phyloP scores from a whole-genome alignment of 2,329 filamentous ascomycete genomes.

The Aphanoascus verrucosus region DNA sequence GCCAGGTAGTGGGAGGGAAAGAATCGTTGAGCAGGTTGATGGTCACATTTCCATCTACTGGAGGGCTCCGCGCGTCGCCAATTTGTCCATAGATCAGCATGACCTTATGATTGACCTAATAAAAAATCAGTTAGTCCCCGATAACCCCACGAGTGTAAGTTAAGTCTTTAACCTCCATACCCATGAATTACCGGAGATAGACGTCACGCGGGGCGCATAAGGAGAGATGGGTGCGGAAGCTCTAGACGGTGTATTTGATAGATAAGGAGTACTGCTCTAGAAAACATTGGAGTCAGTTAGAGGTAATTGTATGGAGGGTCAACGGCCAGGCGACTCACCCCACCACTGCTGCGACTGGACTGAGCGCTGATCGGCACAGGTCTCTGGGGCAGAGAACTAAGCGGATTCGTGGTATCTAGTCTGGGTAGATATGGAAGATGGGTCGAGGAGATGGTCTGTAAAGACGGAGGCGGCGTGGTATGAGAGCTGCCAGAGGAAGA shows the following conservation, averaged over 20 bases:
- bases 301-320: neutral
- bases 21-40: constrained; percentile 73
- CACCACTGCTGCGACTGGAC: constrained; percentile 35
- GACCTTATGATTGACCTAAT: constrained; percentile 81
- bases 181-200: constrained; percentile 72
- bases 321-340: constrained; percentile 24
- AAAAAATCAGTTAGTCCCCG: constrained; percentile 10
- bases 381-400: constrained; percentile 35
- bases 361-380: constrained; percentile 34
- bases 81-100: constrained; percentile 72
- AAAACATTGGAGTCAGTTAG: constrained; percentile 7
- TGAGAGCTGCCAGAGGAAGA: constrained; percentile 48
- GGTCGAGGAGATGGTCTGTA: constrained; percentile 55
- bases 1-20: constrained; percentile 77
- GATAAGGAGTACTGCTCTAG: constrained; percentile 29
- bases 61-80: constrained; percentile 52
- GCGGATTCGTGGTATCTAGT: constrained; percentile 23
- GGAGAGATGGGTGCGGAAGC: constrained; percentile 56
- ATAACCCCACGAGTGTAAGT: neutral
- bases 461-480: constrained; percentile 63
- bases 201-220: constrained; percentile 69
- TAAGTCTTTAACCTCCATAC: constrained; percentile 44
- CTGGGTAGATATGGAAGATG: constrained; percentile 45
- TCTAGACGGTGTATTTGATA: constrained; percentile 31
- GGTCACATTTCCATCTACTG: constrained; percentile 67